Base-by-base conservation (phyloP, 768 basidiomycete species). In the Leccinum variicolor region DNA sequence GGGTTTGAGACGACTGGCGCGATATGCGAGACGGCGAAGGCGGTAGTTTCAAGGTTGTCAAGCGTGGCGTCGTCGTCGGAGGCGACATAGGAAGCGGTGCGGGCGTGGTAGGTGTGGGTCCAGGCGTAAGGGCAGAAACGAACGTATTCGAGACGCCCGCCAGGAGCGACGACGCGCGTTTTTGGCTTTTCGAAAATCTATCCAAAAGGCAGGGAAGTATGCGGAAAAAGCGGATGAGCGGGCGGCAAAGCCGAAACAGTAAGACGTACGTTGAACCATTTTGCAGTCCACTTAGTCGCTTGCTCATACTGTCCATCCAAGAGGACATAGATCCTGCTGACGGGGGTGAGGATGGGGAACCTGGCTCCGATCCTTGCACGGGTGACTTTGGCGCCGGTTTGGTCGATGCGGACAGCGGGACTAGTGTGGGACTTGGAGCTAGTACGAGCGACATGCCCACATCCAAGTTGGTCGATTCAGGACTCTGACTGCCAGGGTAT, bases 101-200 rank as follows among this genome's bases (percentile, higher is more conserved):
- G n/a, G 51, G 66, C 6, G 70, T 61, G 3, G 77, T 63, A 14
- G 73, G 58, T 6, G 73, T 72, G 0, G 76, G 71, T 14, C 74
- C 60, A 2, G 80, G 76, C 7, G 74, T 69, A 54, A 84, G 67
- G 0, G 79, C 84, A 3, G 80, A 76, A 10, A 77, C 77, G 34
- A 85, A 74, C 41, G 81, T 77, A 59, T 79, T 78, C 6, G 85
- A 85, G 19, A 89, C 81, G 66, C 89, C 88, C 0, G 85, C 81
- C 53, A 90, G 66, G 29, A 90, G 76, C 1, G 81, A 62, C 0
- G 87, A 87, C 0, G 87, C 87, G 21, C 87, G 84, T 71, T 87
- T 88, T 57, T 85, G 85, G 63, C 75, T 78, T 62, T 84, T 87
- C 17, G 83, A 75, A 64, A 89, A 81, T n/a, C 88, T 90, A 19